These are phyloP conservation scores for Pythium volutum DNA, from an alignment of 352 stramenopile genomes.

Conservation along the genomic window DNA sequence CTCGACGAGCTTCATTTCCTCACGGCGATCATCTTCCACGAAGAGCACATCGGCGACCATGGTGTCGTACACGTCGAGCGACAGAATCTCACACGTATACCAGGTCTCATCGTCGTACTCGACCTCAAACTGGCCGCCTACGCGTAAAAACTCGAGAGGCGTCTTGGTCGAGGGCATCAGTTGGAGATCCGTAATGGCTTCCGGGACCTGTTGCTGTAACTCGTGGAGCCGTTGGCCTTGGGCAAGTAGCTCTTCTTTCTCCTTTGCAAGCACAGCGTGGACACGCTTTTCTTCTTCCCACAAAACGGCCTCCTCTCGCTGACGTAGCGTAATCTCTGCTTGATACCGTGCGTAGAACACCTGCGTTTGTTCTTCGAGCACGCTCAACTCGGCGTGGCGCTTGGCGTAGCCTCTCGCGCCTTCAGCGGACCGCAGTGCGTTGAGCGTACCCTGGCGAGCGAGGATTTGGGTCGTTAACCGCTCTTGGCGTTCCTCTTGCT, in stretches of 20 bases:
- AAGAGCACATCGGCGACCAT: slow-evolving; percentile 64
- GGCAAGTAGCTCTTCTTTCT: slow-evolving; percentile 34
- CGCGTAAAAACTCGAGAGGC: slow-evolving; percentile 61
- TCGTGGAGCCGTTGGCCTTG: slow-evolving; percentile 47
- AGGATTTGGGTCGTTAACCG: slow-evolving; percentile 60
- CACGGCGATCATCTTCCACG: slow-evolving; percentile 52
- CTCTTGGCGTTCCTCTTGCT: slow-evolving; percentile 68
- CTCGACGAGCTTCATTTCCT: slow-evolving; percentile 67
- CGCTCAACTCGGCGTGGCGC: slow-evolving; percentile 55
- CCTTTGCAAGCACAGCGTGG: slow-evolving; percentile 40
- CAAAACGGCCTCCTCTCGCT: slow-evolving; percentile 46
- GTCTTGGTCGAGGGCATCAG: slow-evolving; percentile 47
- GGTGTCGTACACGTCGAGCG: slow-evolving; percentile 54
- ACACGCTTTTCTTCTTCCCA: slow-evolving; percentile 46
- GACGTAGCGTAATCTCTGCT: slow-evolving; percentile 35
- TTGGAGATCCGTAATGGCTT: slow-evolving; percentile 48
- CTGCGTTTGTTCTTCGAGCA: slow-evolving; percentile 55
- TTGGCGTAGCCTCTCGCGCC: slow-evolving; percentile 69
- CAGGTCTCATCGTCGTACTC: slow-evolving; percentile 71
- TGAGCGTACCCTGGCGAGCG: slow-evolving; percentile 60
- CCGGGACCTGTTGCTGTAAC: slow-evolving; percentile 64
- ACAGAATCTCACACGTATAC: slow-evolving; percentile 60
- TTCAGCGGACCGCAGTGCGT: slow-evolving; percentile 60
- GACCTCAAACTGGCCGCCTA: slow-evolving; percentile 56
- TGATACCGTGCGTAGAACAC: slow-evolving; percentile 45